Evolutionary conservation across 208 protist species (phyloP).

Genomic region (Trypanosoma scelopori): DNA sequence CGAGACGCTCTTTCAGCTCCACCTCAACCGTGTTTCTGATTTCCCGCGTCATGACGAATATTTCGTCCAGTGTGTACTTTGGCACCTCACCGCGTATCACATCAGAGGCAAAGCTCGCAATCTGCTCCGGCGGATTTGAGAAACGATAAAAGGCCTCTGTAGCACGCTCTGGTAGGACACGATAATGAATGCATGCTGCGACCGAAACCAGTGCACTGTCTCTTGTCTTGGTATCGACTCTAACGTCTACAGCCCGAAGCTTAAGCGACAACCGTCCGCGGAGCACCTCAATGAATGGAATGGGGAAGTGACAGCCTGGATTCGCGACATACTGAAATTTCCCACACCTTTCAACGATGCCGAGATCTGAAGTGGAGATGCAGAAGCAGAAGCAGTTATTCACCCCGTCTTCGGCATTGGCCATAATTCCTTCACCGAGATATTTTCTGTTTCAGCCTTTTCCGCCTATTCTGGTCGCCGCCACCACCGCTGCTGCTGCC

Average conservation of each 20-base stretch:
- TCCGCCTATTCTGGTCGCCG: not conserved
- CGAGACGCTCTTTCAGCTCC: conserved; percentile 63
- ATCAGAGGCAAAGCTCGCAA: conserved; percentile 69
- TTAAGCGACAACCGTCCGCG: conserved; percentile 53
- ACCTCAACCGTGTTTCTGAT: conserved; percentile 60
- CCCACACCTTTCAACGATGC: conserved; percentile 65
- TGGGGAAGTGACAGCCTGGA: conserved; percentile 60
- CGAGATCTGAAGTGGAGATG: conserved; percentile 53
- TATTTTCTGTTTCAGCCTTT: not conserved
- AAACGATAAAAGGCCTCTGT: conserved; percentile 70
- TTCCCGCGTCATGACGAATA: conserved; percentile 67
- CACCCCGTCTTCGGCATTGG: not conserved
- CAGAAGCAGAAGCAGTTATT: conserved; percentile 39
- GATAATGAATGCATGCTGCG: conserved; percentile 52
- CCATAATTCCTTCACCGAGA: not conserved
- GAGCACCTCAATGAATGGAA: conserved; percentile 44
- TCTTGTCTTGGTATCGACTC: conserved; percentile 76
- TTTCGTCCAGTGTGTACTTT: conserved; percentile 77
- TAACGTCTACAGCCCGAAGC: conserved; percentile 39
- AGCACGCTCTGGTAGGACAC: conserved; percentile 45
- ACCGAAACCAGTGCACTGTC: conserved; percentile 77
- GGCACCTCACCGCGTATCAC: conserved; percentile 73
- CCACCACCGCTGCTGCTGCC: not conserved
- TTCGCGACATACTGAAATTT: conserved; percentile 46
- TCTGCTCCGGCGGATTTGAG: conserved; percentile 60